phyloP scores from a whole-genome alignment of 495 filamentous ascomycete species.

The Neurospora sp. region DNA sequence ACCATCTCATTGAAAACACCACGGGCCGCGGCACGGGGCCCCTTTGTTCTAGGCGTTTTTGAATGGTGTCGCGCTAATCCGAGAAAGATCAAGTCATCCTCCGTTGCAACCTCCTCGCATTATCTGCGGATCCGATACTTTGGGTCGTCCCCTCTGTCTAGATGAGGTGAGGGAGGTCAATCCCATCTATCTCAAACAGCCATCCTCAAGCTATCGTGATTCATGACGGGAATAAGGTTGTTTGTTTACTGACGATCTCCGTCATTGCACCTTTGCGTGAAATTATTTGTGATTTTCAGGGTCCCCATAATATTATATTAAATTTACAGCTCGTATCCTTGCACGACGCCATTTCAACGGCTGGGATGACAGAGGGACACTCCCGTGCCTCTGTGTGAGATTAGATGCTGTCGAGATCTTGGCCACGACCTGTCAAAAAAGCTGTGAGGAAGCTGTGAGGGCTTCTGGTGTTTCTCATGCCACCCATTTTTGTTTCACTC shows the following conservation, averaged over 20 bases:
- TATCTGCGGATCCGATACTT: background rate
- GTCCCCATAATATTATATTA: background rate
- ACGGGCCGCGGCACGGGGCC: background rate
- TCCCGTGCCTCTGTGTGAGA: background rate
- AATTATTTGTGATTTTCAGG: background rate
- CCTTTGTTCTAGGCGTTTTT: background rate
- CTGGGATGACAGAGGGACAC: background rate
- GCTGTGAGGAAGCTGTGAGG: background rate
- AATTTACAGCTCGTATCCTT: background rate
- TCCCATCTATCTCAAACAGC: background rate
- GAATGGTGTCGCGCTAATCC: background rate
- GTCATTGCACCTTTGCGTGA: background rate
- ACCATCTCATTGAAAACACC: background rate
- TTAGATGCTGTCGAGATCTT: background rate
- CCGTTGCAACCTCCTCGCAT: background rate
- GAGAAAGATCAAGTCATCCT: background rate
- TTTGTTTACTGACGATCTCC: background rate
- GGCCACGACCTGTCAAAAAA: background rate
- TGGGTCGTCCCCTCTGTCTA: background rate
- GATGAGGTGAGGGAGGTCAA: background rate
- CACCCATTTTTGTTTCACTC: background rate
- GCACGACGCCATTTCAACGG: background rate
- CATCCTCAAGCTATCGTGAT: background rate
- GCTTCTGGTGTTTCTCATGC: background rate
- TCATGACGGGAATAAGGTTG: background rate